Evolutionary conservation across 129 eudicot genomes (phyloP), one percentile per base, ranked within the genome.

Genomic region (Chrysanthemum seticuspe): DNA sequence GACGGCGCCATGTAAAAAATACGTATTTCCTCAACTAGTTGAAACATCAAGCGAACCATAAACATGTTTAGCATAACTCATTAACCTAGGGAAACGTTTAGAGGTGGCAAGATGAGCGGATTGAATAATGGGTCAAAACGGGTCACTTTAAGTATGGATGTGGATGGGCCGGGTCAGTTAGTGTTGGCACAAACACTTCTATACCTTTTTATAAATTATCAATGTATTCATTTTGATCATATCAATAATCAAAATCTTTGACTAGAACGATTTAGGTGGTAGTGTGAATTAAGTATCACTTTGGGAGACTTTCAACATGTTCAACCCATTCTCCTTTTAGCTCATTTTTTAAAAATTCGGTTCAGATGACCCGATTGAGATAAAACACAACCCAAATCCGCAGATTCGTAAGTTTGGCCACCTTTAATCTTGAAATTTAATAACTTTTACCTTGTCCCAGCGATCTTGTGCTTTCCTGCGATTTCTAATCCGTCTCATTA

Each of bases 11-110:
- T 45, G 96, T 92, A 70, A 77, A 87, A 60, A 47, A 65, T 56
- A 92, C 96, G 76, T 85, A 89, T 70, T 87, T 92, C 62, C 98
- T 83, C 92, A 92, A 73, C 96, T 92, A 71, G 34, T 62, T 50
- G 60, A 19, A 77, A 74, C 65, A 67, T 23, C 62, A 36, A 34
- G 50, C 73, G 73, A 47, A 14, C 66, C 45, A 44, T 67, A 47
- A 51, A 49, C 67, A 81, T 13, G 60, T 59, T 40, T 14, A 18
- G 21, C 54, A 65, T 48, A 62, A 50, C 31, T 18, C 62, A 71
- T 65, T 49, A 34, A 60, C 31, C 47, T 2, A 77, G 47, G 74
- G 29, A 51, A 14, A 55, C 6, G 15, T 55, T 10, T 15, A 62
- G 70, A 73, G 77, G 62, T 62, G 77, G 77, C 70, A 51, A 73